These are phyloP conservation scores for Coemansia erecta DNA, from an alignment of 192 early-diverging fungal genomes.

Conservation along the genomic window DNA sequence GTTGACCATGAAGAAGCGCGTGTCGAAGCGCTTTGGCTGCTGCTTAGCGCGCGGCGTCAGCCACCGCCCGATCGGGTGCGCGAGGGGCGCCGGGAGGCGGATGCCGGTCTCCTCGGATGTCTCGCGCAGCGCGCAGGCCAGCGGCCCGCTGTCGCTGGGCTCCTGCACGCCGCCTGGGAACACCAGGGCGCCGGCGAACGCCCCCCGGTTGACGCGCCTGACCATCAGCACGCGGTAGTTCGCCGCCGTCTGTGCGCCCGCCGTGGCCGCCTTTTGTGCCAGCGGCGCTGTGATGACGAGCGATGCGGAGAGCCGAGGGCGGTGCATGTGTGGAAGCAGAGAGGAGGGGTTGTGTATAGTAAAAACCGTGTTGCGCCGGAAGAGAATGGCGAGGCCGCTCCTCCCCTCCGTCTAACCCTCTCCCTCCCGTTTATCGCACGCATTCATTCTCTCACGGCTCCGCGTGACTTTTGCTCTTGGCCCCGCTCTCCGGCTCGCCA, in stretches of 20 bases:
- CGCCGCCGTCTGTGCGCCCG: not conserved
- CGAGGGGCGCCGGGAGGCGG: constrained; percentile 53
- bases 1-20: constrained; percentile 35
- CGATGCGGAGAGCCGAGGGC: constrained; percentile 33
- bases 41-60: constrained; percentile 40
- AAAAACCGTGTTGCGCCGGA: too few relatives aligned
- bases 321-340: too few relatives aligned
- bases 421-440: too few relatives aligned
- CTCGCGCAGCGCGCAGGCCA: constrained; percentile 68
- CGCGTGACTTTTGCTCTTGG: too few relatives aligned
- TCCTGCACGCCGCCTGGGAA: constrained; percentile 50
- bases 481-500: too few relatives aligned
- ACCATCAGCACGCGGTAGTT: constrained; percentile 53
- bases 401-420: too few relatives aligned
- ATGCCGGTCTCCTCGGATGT: constrained; percentile 82
- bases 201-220: constrained; percentile 25
- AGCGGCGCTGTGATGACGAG: constrained; percentile 41
- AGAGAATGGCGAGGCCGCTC: too few relatives aligned
- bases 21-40: constrained; percentile 36
- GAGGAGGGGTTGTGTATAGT: too few relatives aligned
- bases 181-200: constrained; percentile 30
- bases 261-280: not conserved
- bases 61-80: constrained; percentile 47
- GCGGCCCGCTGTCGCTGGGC: constrained; percentile 5
- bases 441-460: too few relatives aligned